Base-by-base conservation (phyloP, 2,329 filamentous ascomycete genomes). In the Aureobasidium pullulans region DNA sequence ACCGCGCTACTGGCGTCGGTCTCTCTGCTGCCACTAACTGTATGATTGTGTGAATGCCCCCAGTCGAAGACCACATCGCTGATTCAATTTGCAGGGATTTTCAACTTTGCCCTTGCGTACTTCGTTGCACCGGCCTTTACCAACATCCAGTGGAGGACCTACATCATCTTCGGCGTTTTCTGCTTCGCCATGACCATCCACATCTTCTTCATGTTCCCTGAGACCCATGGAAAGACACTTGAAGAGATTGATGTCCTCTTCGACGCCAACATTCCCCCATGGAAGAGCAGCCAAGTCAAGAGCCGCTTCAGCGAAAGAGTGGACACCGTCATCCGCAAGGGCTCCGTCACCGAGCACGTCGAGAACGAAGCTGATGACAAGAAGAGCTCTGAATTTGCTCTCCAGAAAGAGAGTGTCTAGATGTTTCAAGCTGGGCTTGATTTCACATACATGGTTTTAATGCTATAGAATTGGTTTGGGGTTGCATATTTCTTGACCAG, bases 121-220 rank as follows among this genome's bases (percentile, higher is more conserved):
- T 85, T 84, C 67, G 78, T 83, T 1, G 82, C 82, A 1, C 79
- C 81, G 0, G 81, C 77, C 0, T 83, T 85, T 68, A 72, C 76
- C 50, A 83, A 82, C 66, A 85, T 85, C 66, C 76, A 75, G 13
- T 84, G 78, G 73, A 79, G 79, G 63, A 72, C 81, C 1, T 81
- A 79, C 65, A 75, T 79, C 36, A 60, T 79, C n/a, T 80, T 79
- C 57, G 76, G 77, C 1, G 66, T 70, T 4, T 67, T 80, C 43
- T 79, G 76, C 59, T 62, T 78, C 31, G 70, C 66, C 7, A 76
- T 70, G n/a, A 73, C 75, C 0, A 62, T 76, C 7, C 75, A 78
- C 47, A 74, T 75, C 59, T 79, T 69, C 62, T 70, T 79, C 59
- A 76, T 70, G 2, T 77, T 73, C 60, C 72, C 66, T 1, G 65